Evolutionary conservation across 306 rosid genomes (phyloP).

Genomic region (Cucumis hystrix): DNA sequence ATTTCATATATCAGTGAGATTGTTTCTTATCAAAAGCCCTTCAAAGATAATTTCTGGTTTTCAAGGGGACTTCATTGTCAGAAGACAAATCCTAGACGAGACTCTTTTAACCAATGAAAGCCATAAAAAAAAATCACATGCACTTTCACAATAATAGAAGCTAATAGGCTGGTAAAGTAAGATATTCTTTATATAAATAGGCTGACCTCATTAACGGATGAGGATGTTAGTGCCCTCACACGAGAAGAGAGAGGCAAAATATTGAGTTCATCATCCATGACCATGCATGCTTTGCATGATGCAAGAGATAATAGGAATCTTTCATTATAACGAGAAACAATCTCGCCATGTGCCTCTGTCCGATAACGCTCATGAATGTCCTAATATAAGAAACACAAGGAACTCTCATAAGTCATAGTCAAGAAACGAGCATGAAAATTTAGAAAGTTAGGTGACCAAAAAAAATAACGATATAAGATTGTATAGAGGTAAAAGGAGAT

Average conservation of each 20-base stretch:
- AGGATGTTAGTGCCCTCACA: not conserved
- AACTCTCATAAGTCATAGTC: not conserved
- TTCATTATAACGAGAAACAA: conserved; percentile 74
- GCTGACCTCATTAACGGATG: not conserved
- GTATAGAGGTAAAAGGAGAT: not conserved
- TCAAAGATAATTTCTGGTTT: too few relatives aligned
- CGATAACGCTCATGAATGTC: conserved; percentile 83
- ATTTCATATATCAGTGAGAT: too few relatives aligned
- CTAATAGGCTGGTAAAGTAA: not conserved
- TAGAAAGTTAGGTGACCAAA: not conserved
- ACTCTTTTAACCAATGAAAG: too few relatives aligned
- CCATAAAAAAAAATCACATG: not conserved
- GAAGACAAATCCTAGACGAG: too few relatives aligned
- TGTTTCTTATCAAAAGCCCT: too few relatives aligned
- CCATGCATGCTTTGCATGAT: conserved; percentile 69
- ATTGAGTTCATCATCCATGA: conserved; percentile 68
- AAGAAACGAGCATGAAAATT: not conserved
- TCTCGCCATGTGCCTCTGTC: conserved; percentile 79
- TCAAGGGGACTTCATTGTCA: too few relatives aligned
- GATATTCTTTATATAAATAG: not conserved
- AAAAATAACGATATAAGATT: not conserved
- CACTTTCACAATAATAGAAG: not conserved
- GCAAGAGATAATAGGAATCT: conserved; percentile 79
- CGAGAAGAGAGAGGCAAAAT: not conserved
- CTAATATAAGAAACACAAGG: conserved; percentile 23